Evolutionary conservation across 768 basidiomycete species (phyloP).

Genomic region (Tephrocybe sp.): DNA sequence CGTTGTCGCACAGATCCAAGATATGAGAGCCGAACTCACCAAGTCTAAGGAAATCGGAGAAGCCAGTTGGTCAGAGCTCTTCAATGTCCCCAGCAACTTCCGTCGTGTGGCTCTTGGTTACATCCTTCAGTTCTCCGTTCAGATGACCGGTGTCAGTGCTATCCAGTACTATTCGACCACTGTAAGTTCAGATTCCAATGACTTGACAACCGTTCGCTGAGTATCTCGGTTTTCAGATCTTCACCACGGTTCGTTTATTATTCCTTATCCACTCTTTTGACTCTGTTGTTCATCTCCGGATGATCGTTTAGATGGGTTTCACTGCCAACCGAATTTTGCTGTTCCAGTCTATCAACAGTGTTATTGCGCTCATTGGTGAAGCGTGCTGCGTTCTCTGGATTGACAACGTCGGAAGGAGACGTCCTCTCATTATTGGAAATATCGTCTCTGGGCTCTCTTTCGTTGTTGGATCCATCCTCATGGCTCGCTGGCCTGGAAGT

Average conservation of each 20-base stretch:
- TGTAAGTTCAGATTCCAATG: constrained; percentile 19
- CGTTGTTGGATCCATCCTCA: constrained; percentile 42
- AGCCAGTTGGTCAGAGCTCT: constrained; percentile 41
- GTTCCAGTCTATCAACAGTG: constrained; percentile 54
- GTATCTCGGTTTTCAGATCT: constrained; percentile 27
- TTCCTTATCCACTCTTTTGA: constrained; percentile 10
- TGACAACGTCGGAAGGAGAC: constrained; percentile 38
- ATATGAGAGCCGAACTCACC: constrained; percentile 38
- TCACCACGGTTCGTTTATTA: constrained; percentile 28
- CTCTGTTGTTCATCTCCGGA: neutral
- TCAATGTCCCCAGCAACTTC: constrained; percentile 43
- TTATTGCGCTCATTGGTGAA: constrained; percentile 55
- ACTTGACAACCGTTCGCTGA: neutral
- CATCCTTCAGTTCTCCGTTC: constrained; percentile 55
- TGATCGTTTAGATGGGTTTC: constrained; percentile 44
- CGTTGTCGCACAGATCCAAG: constrained; percentile 46
- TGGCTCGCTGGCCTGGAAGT: constrained; percentile 43
- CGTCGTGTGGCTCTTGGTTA: constrained; percentile 45
- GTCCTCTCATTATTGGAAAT: constrained; percentile 44
- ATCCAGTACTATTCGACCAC: constrained; percentile 56
- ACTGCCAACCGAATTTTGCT: constrained; percentile 43
- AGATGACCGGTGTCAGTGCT: constrained; percentile 61
- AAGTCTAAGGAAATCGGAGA: constrained; percentile 36
- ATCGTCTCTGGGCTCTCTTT: constrained; percentile 40
- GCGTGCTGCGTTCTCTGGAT: constrained; percentile 46